Evolutionary conservation across 352 stramenopile genomes (phyloP), one percentile per base, ranked within the genome.

Genomic region (Phytophthora capsici): DNA sequence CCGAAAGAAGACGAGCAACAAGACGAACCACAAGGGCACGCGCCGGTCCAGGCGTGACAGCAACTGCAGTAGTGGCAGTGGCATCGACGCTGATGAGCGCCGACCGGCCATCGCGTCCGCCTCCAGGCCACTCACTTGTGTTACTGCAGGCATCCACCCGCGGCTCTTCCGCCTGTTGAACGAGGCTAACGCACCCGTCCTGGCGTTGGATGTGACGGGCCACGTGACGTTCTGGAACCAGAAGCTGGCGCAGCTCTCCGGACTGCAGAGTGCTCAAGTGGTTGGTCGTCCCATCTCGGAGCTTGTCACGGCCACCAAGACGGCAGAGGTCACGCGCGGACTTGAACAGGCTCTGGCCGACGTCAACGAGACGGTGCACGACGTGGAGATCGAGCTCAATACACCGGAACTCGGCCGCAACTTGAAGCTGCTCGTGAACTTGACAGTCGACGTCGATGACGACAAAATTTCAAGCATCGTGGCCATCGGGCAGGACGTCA

Each of bases 211-310:
- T 36, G 43, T 51, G 12, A 61, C 80, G 43, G 80, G 78, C 4
- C 53, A 44, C 57, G 69, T 93, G n/a, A 73, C 80, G 48, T 71
- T 89, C 41, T 93, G 84, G 84, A 93, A 93, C 69, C 47, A 80
- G 14, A 84, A 82, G 59, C 63, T 90, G 32, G 69, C 64, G 40
- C 47, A 75, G 36, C 65, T 86, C 41, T 82, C 77, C 30, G 77
- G 68, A n/a, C 43, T 80, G 9, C 43, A 46, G 16, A 17, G 63
- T 7, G 30, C 22, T 9, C 54, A 77, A 20, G 75, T 86, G 2
- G 16, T 82, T n/a, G 72, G 69, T 4, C 48, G 47, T 8, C 63
- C 71, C 0, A 54, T 92, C 19, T 44, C 75, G 20, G 75, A 89
- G 17, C 65, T 86, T 1, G 23, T 77, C 6, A 28, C 57, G 45